A percentile compares a stretch with the other conserved stretches of the same genome.
phyloP scores from a whole-genome alignment of 148 eudicot species.

The Camellia japonica region DNA sequence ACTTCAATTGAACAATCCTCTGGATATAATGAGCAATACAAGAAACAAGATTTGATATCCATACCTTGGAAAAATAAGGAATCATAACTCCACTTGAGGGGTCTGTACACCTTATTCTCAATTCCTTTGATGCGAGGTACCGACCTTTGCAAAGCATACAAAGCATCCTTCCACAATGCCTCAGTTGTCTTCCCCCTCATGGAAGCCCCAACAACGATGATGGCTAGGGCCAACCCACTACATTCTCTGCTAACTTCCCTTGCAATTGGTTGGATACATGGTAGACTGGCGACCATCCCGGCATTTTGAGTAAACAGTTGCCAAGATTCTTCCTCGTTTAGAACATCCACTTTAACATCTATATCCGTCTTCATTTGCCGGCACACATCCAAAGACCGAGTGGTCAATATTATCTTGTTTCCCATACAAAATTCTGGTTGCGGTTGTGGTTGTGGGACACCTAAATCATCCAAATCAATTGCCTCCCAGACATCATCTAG shows the following conservation, averaged over 20 bases:
- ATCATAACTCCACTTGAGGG: no score
- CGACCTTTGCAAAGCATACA: background rate
- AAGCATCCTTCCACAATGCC: conserved; percentile 14
- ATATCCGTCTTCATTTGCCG: no score
- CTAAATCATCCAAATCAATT: no score
- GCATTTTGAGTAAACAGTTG: background rate
- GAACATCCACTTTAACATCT: no score
- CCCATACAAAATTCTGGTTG: background rate
- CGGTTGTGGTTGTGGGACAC: background rate
- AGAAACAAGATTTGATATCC: no score
- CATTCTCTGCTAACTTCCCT: background rate
- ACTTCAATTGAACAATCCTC: conserved; percentile 10
- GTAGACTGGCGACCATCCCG: background rate
- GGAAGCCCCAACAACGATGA: no score
- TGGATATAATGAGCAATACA: conserved; percentile 17
- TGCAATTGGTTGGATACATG: conserved; percentile 9
- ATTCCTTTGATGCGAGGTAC: conserved; percentile 13
- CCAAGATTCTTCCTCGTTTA: no score
- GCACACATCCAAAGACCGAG: no score
- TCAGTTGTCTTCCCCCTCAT: background rate
- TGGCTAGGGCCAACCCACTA: no score
- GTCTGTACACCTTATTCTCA: conserved; percentile 8
- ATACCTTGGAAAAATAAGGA: no score
- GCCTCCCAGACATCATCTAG: background rate
- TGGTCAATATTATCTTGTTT: no score